Conservation (phyloP, 441 rosid genomes). For the Gossypium aridum region DNA sequence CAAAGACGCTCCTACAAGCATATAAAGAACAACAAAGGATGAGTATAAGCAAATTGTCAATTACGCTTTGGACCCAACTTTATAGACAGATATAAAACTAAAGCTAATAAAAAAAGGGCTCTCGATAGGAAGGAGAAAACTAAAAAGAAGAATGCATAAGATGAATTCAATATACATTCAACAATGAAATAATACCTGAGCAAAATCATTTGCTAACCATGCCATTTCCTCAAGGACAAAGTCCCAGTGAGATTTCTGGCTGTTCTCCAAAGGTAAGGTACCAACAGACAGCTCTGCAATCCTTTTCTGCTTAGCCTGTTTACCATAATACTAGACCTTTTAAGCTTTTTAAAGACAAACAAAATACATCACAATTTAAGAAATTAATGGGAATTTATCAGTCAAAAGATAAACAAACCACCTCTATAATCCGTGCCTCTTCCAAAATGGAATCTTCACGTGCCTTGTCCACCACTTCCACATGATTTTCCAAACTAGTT, state of each 20-base stretch:
- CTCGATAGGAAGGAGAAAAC: not conserved
- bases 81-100: not conserved
- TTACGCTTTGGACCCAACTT: not conserved
- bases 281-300: constrained; percentile 77
- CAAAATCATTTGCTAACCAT: constrained; percentile 99
- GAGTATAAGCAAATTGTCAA: not conserved
- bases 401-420: constrained; percentile 25
- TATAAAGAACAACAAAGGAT: constrained; percentile 6
- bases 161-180: not conserved
- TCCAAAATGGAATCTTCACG: constrained; percentile 83
- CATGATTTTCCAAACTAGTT: constrained; percentile 32
- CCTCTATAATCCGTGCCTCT: constrained; percentile 92
- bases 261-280: constrained; percentile 39
- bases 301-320: constrained; percentile 88
- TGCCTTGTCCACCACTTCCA: constrained; percentile 42
- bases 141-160: not conserved
- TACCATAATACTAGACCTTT: constrained; percentile 21
- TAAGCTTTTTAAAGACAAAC: constrained; percentile 15
- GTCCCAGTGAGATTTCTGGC: constrained; percentile 79
- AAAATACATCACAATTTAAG: constrained; percentile 14
- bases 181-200: constrained; percentile 59
- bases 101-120: constrained; percentile 12
- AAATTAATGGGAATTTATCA: constrained; percentile 17
- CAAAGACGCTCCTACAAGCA: constrained; percentile 88
- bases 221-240: constrained; percentile 99